Evolutionary conservation across 1,139 yeast species (phyloP).

Genomic region (Groenewaldozyma sp.): DNA sequence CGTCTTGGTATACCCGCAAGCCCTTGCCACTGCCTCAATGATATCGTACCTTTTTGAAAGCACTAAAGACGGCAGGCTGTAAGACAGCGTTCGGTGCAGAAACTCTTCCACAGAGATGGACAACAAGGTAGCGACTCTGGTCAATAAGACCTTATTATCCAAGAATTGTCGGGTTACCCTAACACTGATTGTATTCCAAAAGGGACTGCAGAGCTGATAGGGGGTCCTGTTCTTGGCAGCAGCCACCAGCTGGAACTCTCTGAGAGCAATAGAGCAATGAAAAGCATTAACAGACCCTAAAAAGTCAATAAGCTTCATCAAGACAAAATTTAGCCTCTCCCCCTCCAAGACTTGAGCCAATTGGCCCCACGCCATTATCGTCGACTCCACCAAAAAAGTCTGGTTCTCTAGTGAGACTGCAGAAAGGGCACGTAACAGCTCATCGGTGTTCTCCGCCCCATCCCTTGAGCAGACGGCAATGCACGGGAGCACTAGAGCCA

Average conservation of each 20-base stretch:
- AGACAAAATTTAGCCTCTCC: conserved; percentile 51
- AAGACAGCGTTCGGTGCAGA: conserved; percentile 57
- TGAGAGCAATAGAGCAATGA: conserved; percentile 54
- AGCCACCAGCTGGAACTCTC: conserved; percentile 44
- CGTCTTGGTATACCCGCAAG: conserved; percentile 20
- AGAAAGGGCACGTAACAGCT: conserved; percentile 14
- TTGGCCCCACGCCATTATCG: conserved; percentile 52
- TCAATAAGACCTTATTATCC: conserved; percentile 45
- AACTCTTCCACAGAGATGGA: conserved; percentile 56
- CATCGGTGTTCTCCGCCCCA: conserved; percentile 7
- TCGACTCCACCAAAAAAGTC: conserved; percentile 50
- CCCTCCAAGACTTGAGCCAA: conserved; percentile 51
- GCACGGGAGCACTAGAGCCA: conserved; percentile 19
- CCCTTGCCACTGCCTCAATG: conserved; percentile 47
- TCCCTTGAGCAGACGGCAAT: conserved; percentile 10
- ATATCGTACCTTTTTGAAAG: conserved; percentile 55
- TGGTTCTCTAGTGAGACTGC: conserved; percentile 13
- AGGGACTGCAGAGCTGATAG: conserved; percentile 64
- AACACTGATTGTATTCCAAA: conserved; percentile 64
- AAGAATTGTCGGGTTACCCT: conserved; percentile 47
- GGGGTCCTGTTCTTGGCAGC: conserved; percentile 29
- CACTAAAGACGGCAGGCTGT: conserved; percentile 68
- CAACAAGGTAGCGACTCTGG: conserved; percentile 53
- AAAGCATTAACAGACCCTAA: conserved; percentile 55
- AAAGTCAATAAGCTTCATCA: conserved; percentile 50